phyloP scores from a whole-genome alignment of 2,329 filamentous ascomycete species.

The Alternaria viburni region DNA sequence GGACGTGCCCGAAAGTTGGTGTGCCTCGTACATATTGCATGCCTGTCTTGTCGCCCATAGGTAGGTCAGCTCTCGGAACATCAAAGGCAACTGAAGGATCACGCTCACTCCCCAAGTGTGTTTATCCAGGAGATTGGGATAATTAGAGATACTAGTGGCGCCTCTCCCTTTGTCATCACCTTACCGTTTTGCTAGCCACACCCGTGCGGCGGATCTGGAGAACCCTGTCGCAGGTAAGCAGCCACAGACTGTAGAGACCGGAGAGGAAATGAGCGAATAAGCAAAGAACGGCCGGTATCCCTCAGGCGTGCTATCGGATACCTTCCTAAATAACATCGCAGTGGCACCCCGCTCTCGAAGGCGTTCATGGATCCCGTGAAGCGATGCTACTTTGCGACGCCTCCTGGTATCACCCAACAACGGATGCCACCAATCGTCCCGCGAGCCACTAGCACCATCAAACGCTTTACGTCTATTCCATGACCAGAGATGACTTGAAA shows the following conservation, averaged over 20 bases:
- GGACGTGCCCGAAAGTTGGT: slow-evolving; percentile 13
- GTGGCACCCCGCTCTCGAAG: slow-evolving; percentile 16
- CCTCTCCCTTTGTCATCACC: slow-evolving; percentile 25
- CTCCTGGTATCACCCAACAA: slow-evolving; percentile 17
- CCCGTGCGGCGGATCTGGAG: slow-evolving; percentile 41
- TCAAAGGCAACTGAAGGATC: slow-evolving; percentile 3
- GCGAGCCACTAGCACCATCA: slow-evolving; percentile 18
- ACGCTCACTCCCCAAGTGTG: slow-evolving; percentile 6
- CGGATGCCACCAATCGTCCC: slow-evolving; percentile 9
- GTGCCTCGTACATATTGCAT: slow-evolving; percentile 26
- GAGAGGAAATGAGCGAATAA: slow-evolving; percentile 27
- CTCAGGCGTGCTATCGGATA: slow-evolving; percentile 30
- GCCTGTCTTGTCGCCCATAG: slow-evolving; percentile 19
- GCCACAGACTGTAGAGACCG: slow-evolving; percentile 5
- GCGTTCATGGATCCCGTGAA: slow-evolving; percentile 5
- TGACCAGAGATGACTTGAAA: neutral
- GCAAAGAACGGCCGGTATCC: slow-evolving; percentile 5
- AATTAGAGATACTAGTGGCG: slow-evolving; percentile 38
- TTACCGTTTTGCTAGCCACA: slow-evolving; percentile 36
- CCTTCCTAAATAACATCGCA: slow-evolving; percentile 13
- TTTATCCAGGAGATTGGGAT: slow-evolving; percentile 26
- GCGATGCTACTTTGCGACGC: slow-evolving; percentile 22
- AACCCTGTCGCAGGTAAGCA: slow-evolving; percentile 32
- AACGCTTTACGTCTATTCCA: slow-evolving; percentile 5
- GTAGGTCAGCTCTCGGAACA: slow-evolving; percentile 8